A percentile compares a stretch with the other conserved stretches of the same genome.
Evolutionary conservation across 495 filamentous ascomycete genomes (phyloP).

Genomic region (Copromyces sp.): DNA sequence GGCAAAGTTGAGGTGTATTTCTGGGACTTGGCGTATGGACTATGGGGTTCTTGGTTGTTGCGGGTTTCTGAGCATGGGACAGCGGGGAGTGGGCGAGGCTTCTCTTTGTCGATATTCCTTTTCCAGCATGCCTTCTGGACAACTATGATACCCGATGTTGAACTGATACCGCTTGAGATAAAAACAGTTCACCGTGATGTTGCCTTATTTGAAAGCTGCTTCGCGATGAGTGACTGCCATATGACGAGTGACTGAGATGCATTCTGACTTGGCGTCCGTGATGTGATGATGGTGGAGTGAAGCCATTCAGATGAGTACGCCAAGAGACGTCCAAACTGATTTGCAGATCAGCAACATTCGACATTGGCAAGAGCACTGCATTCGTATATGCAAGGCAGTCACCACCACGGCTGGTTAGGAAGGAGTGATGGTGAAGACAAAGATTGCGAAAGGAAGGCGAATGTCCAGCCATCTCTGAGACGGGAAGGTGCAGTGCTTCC

Average conservation of each 20-base stretch:
- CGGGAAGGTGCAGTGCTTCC: not conserved
- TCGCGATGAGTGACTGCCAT: not conserved
- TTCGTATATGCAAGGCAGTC: not conserved
- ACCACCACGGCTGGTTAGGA: not conserved
- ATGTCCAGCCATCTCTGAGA: not conserved
- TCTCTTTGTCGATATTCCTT: not conserved
- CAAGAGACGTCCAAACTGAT: not conserved
- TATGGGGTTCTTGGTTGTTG: not conserved
- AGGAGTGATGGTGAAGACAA: not conserved
- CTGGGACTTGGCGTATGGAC: not conserved
- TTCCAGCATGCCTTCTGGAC: not conserved
- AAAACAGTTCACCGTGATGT: not conserved
- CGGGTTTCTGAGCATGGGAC: not conserved
- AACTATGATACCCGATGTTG: not conserved
- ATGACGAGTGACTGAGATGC: not conserved
- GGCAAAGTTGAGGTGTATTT: not conserved
- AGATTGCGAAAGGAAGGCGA: not conserved
- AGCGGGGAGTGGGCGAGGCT: not conserved
- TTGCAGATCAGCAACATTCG: not conserved
- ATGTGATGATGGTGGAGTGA: not conserved
- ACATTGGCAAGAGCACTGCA: not conserved
- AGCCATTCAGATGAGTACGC: not conserved
- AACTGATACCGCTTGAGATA: not conserved
- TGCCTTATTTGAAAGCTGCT: not conserved
- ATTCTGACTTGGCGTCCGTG: not conserved